Evolutionary conservation across 1,284 basidiomycete genomes (phyloP).

Genomic region (Trametes versicolor): DNA sequence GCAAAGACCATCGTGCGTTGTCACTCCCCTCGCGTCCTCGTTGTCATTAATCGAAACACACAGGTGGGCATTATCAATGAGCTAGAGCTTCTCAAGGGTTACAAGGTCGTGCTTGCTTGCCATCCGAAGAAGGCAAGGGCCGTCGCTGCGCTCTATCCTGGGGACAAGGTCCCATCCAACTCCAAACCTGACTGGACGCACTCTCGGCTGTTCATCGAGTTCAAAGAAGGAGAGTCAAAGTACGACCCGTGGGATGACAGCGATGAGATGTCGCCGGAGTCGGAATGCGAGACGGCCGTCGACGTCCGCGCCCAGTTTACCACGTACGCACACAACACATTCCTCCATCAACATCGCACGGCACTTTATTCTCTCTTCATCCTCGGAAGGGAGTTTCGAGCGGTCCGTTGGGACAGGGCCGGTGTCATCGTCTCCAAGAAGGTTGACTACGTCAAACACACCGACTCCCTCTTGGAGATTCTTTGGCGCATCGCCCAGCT

Average conservation of each 20-base stretch:
- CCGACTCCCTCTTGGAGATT: constrained; percentile 23
- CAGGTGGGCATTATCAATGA: constrained; percentile 1
- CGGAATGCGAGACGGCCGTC: neutral
- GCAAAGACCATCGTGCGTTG: too few species aligned
- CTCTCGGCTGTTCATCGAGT: constrained; percentile 8
- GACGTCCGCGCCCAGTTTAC: constrained; percentile 7
- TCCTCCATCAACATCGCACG: constrained; percentile 15
- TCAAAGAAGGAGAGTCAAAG: constrained; percentile 7
- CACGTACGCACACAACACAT: constrained; percentile 3
- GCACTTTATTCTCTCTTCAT: constrained; percentile 4
- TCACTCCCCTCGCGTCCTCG: too few species aligned
- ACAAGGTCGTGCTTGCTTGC: neutral
- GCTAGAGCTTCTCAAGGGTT: neutral
- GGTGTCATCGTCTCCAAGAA: constrained; percentile 28
- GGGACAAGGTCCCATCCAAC: neutral
- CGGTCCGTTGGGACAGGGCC: constrained; percentile 30
- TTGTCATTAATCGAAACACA: too few species aligned
- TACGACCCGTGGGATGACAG: constrained; percentile 17
- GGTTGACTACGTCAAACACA: constrained; percentile 24
- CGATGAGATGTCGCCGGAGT: neutral
- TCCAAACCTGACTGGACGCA: constrained; percentile 7
- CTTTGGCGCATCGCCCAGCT: constrained; percentile 23
- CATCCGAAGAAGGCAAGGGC: constrained; percentile 9
- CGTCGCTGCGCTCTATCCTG: constrained; percentile 12
- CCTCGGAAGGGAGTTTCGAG: constrained; percentile 13